Percentiles rank a stretch among this genome's conserved stretches.
phyloP scores from a whole-genome alignment of 352 stramenopile genomes.

The Globisporangium mamillatum region DNA sequence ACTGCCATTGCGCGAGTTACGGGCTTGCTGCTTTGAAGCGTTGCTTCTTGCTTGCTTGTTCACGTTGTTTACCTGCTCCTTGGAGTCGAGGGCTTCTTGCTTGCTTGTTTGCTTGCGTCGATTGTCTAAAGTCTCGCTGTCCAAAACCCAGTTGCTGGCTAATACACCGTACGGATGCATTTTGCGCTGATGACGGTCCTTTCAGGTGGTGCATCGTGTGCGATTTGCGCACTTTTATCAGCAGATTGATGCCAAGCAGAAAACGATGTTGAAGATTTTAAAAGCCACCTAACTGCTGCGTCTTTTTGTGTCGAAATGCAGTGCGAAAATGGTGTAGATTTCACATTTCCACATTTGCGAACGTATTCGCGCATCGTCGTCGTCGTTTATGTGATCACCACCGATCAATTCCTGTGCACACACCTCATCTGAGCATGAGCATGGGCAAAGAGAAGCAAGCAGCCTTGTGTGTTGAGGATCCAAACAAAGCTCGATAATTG shows the following conservation, averaged over 20 bases:
- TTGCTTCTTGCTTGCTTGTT: background rate
- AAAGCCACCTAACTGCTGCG: background rate
- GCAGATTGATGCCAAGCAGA: background rate
- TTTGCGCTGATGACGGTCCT: background rate
- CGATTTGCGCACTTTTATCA: background rate
- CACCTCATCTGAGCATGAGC: no score
- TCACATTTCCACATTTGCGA: background rate
- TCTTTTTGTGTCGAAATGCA: background rate
- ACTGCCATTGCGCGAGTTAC: background rate
- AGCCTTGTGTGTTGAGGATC: no score
- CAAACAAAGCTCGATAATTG: no score
- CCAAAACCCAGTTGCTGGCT: background rate
- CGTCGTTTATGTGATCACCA: no score
- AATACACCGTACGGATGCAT: background rate
- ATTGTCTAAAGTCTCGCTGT: constrained; percentile 5
- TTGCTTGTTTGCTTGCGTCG: background rate
- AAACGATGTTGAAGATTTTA: background rate
- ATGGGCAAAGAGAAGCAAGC: no score
- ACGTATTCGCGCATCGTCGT: background rate
- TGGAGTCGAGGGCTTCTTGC: no score
- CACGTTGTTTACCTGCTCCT: no score
- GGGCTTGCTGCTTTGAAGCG: background rate
- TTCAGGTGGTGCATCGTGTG: background rate
- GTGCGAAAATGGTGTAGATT: background rate
- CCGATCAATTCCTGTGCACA: no score